Percentiles rank a stretch among this genome's conserved stretches.
Conservation (phyloP, 2,329 filamentous ascomycete species). For the Harringtonia lauricola region DNA sequence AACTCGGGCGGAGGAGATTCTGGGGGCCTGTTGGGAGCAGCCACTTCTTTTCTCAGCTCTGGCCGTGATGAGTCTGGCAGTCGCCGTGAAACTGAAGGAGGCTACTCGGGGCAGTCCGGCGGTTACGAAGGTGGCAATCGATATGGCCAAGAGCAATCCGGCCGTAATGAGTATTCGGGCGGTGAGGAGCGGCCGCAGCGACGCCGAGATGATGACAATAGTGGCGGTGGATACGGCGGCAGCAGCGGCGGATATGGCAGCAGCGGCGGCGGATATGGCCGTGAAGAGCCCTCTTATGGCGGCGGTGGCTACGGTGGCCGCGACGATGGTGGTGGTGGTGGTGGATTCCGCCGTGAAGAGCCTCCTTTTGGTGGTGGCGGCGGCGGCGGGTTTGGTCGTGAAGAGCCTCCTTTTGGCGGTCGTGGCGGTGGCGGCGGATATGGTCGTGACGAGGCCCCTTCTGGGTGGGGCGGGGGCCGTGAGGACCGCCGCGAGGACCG, state of each 20-base stretch:
- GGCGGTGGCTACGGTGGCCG: constrained; percentile 25
- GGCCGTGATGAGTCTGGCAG: constrained; percentile 29
- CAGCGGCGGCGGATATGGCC: constrained; percentile 22
- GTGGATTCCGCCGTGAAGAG: constrained; percentile 18
- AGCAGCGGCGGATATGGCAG: constrained; percentile 34
- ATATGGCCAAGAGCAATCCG: constrained; percentile 51
- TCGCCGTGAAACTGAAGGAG: constrained; percentile 44
- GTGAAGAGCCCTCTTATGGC: constrained; percentile 46
- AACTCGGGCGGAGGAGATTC: constrained; percentile 40
- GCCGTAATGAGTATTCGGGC: constrained; percentile 43
- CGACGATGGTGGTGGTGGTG: constrained; percentile 18
- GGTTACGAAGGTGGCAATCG: constrained; percentile 35
- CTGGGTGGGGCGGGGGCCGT: constrained; percentile 14
- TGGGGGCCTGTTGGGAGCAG: constrained; percentile 58
- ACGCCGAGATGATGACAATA: constrained; percentile 38
- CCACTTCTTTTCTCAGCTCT: constrained; percentile 48
- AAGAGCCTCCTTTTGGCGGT: constrained; percentile 1
- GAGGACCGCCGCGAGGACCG: constrained; percentile 10
- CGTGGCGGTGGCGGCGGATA: constrained; percentile 19
- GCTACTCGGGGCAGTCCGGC: constrained; percentile 52
- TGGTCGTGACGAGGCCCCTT: constrained; percentile 17
- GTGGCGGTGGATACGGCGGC: constrained; percentile 26
- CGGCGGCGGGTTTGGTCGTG: constrained; percentile 12
- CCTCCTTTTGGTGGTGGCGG: constrained; percentile 15
- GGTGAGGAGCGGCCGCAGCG: constrained; percentile 39